Percentiles rank a stretch among this genome's conserved stretches.
These are phyloP conservation scores for Rhypophila decipiens DNA, from an alignment of 495 filamentous ascomycete genomes.

Conservation along the genomic window DNA sequence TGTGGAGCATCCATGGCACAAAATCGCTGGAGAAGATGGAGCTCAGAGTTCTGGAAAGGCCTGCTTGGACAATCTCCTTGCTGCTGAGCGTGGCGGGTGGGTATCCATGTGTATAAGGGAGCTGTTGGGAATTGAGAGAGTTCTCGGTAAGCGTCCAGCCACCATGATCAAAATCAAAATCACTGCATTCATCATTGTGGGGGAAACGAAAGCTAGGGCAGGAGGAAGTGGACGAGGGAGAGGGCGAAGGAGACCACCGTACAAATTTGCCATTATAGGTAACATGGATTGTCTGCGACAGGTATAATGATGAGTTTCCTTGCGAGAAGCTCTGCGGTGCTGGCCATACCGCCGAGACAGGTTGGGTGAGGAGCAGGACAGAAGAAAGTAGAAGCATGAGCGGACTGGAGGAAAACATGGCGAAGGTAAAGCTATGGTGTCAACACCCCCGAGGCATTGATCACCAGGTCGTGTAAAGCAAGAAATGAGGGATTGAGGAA, in stretches of 20 bases:
- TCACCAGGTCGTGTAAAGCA: too few relatives aligned
- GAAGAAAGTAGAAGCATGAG: conserved; percentile 19
- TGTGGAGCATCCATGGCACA: conserved; percentile 71
- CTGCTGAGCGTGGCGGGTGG: conserved; percentile 30
- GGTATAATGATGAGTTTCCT: conserved; percentile 50
- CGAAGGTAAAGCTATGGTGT: too few relatives aligned
- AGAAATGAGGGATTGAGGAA: too few relatives aligned
- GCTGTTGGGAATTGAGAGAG: conserved; percentile 27
- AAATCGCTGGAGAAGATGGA: conserved; percentile 57
- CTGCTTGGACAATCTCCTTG: conserved; percentile 44
- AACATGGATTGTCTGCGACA: conserved; percentile 44
- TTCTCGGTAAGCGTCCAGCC: conserved; percentile 16
- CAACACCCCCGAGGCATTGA: too few relatives aligned
- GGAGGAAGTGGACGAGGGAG: conserved; percentile 4
- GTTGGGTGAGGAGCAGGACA: conserved; percentile 27
- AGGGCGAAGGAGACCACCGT: conserved; percentile 28
- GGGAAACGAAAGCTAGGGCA: too few relatives aligned
- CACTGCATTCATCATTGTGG: too few relatives aligned
- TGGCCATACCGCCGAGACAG: conserved; percentile 53
- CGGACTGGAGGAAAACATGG: neutral
- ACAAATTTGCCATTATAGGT: conserved; percentile 51
- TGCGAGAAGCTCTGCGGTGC: conserved; percentile 44
- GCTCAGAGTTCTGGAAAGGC: conserved; percentile 36
- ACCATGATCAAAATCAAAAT: neutral
- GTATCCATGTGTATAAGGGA: conserved; percentile 37